Evolutionary conservation across 345 rosid species (phyloP).

Genomic region (Eucalyptus albens): DNA sequence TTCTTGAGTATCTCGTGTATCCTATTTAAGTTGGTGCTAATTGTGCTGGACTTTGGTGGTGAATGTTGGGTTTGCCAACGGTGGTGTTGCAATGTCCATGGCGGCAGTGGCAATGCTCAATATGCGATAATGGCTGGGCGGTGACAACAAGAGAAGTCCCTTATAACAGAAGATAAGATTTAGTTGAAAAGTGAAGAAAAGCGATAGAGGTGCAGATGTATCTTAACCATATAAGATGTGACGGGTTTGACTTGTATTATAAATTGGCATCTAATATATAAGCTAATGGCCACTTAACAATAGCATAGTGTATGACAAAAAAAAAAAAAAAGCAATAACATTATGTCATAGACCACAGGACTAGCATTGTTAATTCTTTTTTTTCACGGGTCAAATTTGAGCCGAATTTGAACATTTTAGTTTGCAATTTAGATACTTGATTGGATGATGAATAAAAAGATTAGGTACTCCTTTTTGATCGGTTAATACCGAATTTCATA

Average conservation of each 20-base stretch:
- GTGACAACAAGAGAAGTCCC: fast-evolving
- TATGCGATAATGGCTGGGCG: fast-evolving
- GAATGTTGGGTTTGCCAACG: background rate
- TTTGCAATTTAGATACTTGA: background rate
- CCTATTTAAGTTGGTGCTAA: fast-evolving
- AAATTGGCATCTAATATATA: background rate
- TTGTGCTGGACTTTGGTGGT: background rate
- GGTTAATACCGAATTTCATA: too few relatives aligned
- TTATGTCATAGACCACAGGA: background rate
- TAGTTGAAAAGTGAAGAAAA: background rate
- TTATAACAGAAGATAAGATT: background rate
- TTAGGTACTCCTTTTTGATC: background rate
- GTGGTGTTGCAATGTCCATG: background rate
- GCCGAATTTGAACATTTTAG: background rate
- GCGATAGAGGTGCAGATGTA: background rate
- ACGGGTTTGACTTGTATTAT: background rate
- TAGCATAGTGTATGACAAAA: too few relatives aligned
- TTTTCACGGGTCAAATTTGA: background rate
- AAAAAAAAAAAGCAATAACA: background rate
- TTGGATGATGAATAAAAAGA: background rate
- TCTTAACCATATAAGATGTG: background rate
- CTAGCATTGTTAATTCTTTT: background rate
- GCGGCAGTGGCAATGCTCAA: fast-evolving
- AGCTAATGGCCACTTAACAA: background rate
- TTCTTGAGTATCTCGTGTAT: fast-evolving